phyloP scores from a whole-genome alignment of 176 grass and related monocot genomes.

The Miscanthus lutarioriparius region DNA sequence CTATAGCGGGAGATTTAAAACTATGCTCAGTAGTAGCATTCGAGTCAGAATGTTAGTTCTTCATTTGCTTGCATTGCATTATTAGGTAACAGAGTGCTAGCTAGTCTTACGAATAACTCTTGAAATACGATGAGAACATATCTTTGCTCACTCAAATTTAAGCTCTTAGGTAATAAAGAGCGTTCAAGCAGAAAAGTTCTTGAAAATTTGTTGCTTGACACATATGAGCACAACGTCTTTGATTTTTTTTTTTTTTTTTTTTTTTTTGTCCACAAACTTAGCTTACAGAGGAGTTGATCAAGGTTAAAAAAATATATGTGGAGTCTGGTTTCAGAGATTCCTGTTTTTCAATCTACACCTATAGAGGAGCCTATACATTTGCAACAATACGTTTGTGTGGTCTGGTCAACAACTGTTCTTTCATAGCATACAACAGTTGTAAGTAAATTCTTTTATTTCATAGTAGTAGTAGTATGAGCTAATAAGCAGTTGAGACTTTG shows the following conservation, averaged over 20 bases:
- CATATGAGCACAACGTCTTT: not conserved
- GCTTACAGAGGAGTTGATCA: not conserved
- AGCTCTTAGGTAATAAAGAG: not conserved
- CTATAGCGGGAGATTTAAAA: no score
- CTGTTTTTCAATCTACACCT: not conserved
- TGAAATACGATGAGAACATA: not conserved
- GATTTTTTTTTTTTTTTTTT: no score
- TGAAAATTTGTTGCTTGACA: not conserved
- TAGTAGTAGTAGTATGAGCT: not conserved
- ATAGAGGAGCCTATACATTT: not conserved
- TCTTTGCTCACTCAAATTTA: not conserved
- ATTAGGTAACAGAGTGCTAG: not conserved
- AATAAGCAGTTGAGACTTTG: not conserved
- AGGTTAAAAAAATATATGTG: not conserved
- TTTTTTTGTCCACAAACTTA: not conserved
- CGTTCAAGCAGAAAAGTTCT: not conserved
- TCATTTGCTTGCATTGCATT: not conserved
- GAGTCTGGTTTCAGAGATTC: not conserved
- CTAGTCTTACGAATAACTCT: not conserved
- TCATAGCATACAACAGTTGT: not conserved
- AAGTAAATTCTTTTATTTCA: not conserved
- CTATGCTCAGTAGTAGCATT: no score
- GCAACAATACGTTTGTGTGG: not conserved
- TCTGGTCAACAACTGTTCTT: not conserved
- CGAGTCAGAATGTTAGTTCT: not conserved